Percentiles rank a stretch among this genome's conserved stretches.
phyloP scores from a whole-genome alignment of 164 flowering plant genomes.

The Dillenia suffruticosa region DNA sequence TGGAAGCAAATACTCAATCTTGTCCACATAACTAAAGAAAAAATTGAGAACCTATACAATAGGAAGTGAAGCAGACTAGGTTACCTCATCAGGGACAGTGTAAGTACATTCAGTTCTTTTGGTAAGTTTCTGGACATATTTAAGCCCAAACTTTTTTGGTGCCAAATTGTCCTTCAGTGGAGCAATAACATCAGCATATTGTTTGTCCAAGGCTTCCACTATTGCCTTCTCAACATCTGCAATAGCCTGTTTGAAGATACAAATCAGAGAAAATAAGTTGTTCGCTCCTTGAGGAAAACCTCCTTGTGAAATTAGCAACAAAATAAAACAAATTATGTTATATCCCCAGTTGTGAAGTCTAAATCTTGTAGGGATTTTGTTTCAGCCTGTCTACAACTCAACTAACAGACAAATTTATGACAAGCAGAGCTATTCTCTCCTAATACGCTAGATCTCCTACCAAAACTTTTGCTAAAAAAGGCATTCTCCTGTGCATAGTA shows the following conservation, averaged over 20 bases:
- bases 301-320: too few relatives aligned
- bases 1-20: neutral
- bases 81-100: conserved; percentile 65
- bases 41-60: neutral
- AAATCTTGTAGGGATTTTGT: too few relatives aligned
- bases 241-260: conserved; percentile 43
- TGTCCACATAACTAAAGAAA: neutral
- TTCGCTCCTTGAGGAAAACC: too few relatives aligned
- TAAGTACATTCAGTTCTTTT: conserved; percentile 73
- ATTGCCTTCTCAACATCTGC: conserved; percentile 79
- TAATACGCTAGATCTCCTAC: too few relatives aligned
- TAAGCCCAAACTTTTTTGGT: conserved; percentile 80
- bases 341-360: too few relatives aligned
- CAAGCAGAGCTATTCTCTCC: too few relatives aligned
- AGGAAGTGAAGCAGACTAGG: neutral
- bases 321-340: too few relatives aligned
- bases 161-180: conserved; percentile 80
- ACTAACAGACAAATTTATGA: too few relatives aligned
- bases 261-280: neutral
- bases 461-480: too few relatives aligned
- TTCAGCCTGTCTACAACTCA: too few relatives aligned
- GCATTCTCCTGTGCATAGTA: too few relatives aligned
- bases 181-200: conserved; percentile 71
- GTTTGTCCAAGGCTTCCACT: conserved; percentile 80
- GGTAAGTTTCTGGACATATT: conserved; percentile 74